Percentiles rank a stretch among this genome's conserved stretches.
Evolutionary conservation across 495 filamentous ascomycete species (phyloP).

Genomic region (Xanthoparmelia taractica): DNA sequence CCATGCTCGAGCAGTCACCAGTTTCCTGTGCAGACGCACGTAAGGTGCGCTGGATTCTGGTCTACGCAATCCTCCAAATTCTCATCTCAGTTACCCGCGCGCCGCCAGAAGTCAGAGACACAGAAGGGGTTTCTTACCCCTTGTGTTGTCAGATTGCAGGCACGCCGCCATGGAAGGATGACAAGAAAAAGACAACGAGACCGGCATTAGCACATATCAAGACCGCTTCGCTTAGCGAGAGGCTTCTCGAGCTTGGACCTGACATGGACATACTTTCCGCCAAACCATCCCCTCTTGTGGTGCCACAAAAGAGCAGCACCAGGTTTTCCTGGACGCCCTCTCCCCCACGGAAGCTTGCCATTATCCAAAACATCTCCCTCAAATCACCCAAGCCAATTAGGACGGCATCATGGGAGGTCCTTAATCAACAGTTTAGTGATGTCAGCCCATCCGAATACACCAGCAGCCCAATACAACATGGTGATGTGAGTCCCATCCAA

Average conservation of each 20-base stretch:
- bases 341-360: slow-evolving; percentile 9
- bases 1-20: slow-evolving; percentile 33
- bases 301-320: slow-evolving; percentile 8
- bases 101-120: slow-evolving; percentile 49
- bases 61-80: slow-evolving; percentile 70
- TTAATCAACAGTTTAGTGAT: slow-evolving; percentile 7
- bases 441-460: slow-evolving; percentile 15
- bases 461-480: slow-evolving; percentile 1
- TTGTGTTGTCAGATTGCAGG: slow-evolving; percentile 30
- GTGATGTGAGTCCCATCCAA: slow-evolving; percentile 13
- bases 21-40: slow-evolving; percentile 50
- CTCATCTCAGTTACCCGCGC: slow-evolving; percentile 61
- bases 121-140: slow-evolving; percentile 51
- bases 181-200: slow-evolving; percentile 12
- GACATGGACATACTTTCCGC: slow-evolving; percentile 15
- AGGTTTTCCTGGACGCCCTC: slow-evolving; percentile 1
- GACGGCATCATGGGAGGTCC: slow-evolving; percentile 20
- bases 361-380: slow-evolving; percentile 10
- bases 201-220: slow-evolving; percentile 5
- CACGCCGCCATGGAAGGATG: slow-evolving; percentile 26
- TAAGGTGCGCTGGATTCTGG: slow-evolving; percentile 62
- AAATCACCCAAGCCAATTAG: slow-evolving; percentile 21
- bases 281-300: slow-evolving; percentile 16
- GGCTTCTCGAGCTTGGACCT: slow-evolving; percentile 9
- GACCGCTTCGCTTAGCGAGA: slow-evolving; percentile 14